A percentile compares a stretch with the other conserved stretches of the same genome.
Conservation (phyloP, 2,329 filamentous ascomycete genomes). For the Colletotrichum salicis region DNA sequence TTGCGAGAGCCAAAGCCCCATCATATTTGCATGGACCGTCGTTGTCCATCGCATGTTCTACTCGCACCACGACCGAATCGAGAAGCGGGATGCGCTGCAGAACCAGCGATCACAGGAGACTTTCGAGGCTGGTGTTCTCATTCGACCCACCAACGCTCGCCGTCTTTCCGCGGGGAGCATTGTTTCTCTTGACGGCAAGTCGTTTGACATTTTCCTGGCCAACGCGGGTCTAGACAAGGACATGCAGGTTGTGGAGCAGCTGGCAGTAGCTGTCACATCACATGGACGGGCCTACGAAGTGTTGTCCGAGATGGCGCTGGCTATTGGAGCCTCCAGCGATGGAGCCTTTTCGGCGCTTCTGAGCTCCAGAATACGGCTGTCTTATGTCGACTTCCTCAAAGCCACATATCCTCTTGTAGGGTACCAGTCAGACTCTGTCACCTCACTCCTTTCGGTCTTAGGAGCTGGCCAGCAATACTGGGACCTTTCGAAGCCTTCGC, state of each 20-base stretch:
- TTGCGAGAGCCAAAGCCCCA: constrained; percentile 74
- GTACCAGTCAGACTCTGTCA: constrained; percentile 78
- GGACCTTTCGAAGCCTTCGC: constrained; percentile 56
- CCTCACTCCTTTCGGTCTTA: constrained; percentile 73
- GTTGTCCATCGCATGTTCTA: constrained; percentile 77
- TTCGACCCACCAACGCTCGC: constrained; percentile 54
- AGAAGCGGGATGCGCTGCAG: constrained; percentile 67
- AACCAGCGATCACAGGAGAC: constrained; percentile 69
- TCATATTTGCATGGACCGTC: constrained; percentile 84
- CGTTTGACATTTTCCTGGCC: constrained; percentile 68
- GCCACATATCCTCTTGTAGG: constrained; percentile 73
- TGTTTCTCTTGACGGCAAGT: constrained; percentile 69
- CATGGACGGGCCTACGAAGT: constrained; percentile 65
- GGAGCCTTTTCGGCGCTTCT: constrained; percentile 65
- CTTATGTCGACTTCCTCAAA: constrained; percentile 77
- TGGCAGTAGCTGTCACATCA: constrained; percentile 61
- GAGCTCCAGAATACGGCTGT: constrained; percentile 70
- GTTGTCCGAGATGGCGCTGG: constrained; percentile 60
- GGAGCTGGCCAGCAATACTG: constrained; percentile 64
- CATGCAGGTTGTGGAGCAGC: constrained; percentile 59
- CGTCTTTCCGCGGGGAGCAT: constrained; percentile 71
- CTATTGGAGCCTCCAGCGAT: constrained; percentile 56
- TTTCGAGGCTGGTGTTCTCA: constrained; percentile 60
- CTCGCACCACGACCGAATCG: constrained; percentile 70
- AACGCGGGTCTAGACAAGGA: constrained; percentile 62